Base-by-base conservation (phyloP, 2,329 filamentous ascomycete species). In the Zymoseptoria passerinii region DNA sequence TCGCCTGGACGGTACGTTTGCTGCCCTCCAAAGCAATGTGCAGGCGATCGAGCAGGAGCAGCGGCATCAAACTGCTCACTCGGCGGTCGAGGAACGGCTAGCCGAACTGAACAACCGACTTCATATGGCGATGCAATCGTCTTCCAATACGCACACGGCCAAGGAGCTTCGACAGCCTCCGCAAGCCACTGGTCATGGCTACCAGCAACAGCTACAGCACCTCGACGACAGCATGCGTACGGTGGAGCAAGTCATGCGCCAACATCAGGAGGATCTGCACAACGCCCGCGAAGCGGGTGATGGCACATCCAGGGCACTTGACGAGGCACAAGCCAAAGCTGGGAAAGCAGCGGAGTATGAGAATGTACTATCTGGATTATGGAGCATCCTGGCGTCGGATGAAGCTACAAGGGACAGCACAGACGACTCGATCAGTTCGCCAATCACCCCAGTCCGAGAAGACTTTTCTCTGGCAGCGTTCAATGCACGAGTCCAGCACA, bases 381-480 rank as follows among this genome's bases (percentile, higher is more conserved):
- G 81, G 81, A 76, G 80, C 3, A 78, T 80, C 50, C 76, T 83
- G 27, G 68, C 75, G 40, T 69, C 71, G 13, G 75, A 75, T 44
- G 73, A 76, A 28, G 16, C 28, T 18, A 58, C 54, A 40, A 56
- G 28, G 28, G 59, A 83, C 8, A 74, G 76, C 8, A 80, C 81
- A 6, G 84, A 87, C 44, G 81, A 83, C 13, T 83, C 86, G 27
- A 75, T 53, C 48, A 55, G 44, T 13, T 61, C 61, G 8, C 59
- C 63, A 20, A 28, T 55, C 7, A 61, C 60, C 9, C 59, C 62
- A 9, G 58, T 66, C 9, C 58, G 59, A 76, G 23, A 78, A 79
- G 58, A 80, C 0, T 95, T 89, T 74, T 88, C 87, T 1, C 76
- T 96, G 3, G 78, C 81, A 20, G 89, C 86, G 19, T 95, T 97